Evolutionary conservation across 129 eudicot species (phyloP).

Genomic region (Saussurea involucrata): DNA sequence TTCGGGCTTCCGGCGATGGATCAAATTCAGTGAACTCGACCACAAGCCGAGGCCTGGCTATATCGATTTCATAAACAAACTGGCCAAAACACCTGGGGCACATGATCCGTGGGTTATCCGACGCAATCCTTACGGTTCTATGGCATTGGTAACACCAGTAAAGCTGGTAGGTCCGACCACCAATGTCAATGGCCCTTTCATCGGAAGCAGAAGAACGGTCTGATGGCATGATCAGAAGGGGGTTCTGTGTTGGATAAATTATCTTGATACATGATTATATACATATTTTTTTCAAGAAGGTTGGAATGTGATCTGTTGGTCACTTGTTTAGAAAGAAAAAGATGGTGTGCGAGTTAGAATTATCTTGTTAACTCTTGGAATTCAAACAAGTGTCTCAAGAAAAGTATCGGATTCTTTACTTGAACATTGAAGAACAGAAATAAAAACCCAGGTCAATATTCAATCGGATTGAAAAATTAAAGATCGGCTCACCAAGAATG

Average conservation of each 20-base stretch:
- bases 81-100: conserved; percentile 83
- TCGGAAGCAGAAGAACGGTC: conserved; percentile 9
- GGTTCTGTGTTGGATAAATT: background rate
- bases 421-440: background rate
- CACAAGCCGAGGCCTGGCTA: conserved; percentile 44
- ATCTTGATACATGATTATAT: background rate
- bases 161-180: conserved; percentile 41
- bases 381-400: background rate
- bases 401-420: conserved; percentile 32
- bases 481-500: background rate
- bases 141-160: conserved; percentile 95
- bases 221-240: conserved; percentile 13
- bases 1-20: conserved; percentile 79
- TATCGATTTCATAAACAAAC: conserved; percentile 56
- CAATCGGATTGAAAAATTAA: background rate
- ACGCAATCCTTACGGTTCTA: conserved; percentile 49
- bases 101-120: conserved; percentile 33
- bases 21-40: conserved; percentile 54
- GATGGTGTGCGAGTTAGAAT: conserved; percentile 18
- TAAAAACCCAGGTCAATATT: background rate
- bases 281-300: conserved; percentile 6
- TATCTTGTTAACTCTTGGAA: background rate
- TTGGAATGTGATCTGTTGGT: conserved; percentile 20
- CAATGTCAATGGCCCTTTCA: conserved; percentile 27
- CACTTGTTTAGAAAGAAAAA: conserved; percentile 32